Evolutionary conservation across 176 grass and related monocot genomes (phyloP).

Genomic region (Hyparrhenia diplandra): DNA sequence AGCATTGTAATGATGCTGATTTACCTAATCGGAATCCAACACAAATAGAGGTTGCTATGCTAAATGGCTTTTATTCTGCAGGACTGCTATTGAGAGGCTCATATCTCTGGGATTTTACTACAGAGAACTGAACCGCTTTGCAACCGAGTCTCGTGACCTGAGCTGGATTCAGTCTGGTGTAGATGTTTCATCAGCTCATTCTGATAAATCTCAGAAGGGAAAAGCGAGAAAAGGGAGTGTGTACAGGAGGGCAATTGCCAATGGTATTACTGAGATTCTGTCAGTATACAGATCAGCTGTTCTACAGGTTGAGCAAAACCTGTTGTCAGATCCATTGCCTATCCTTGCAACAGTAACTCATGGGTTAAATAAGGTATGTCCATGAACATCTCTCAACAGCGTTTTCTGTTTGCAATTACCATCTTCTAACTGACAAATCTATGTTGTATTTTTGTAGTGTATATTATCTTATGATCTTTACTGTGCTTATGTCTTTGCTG

Average conservation of each 20-base stretch:
- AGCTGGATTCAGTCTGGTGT: conserved; percentile 69
- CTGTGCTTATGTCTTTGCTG: conserved; percentile 1
- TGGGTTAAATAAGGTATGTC: conserved; percentile 78
- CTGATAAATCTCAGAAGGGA: conserved; percentile 30
- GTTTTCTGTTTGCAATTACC: background rate
- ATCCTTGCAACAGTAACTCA: conserved; percentile 79
- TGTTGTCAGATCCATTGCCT: conserved; percentile 82
- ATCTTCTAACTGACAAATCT: background rate
- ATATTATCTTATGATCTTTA: background rate
- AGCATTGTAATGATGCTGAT: background rate
- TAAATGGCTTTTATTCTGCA: conserved; percentile 34
- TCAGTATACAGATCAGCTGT: conserved; percentile 91
- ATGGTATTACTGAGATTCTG: conserved; percentile 93
- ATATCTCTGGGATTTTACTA: conserved; percentile 88
- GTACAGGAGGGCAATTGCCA: conserved; percentile 84
- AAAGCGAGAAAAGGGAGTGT: conserved; percentile 70
- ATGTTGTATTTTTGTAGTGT: conserved; percentile 1
- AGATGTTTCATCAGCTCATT: conserved; percentile 40
- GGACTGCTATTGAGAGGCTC: conserved; percentile 85
- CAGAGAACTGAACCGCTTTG: conserved; percentile 83
- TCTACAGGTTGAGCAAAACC: conserved; percentile 92
- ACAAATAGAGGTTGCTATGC: background rate
- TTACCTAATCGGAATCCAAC: background rate
- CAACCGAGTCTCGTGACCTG: conserved; percentile 70
- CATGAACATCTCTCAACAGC: background rate